Conservation (phyloP, 306 rosid species). For the Dicorynia guianensis region DNA sequence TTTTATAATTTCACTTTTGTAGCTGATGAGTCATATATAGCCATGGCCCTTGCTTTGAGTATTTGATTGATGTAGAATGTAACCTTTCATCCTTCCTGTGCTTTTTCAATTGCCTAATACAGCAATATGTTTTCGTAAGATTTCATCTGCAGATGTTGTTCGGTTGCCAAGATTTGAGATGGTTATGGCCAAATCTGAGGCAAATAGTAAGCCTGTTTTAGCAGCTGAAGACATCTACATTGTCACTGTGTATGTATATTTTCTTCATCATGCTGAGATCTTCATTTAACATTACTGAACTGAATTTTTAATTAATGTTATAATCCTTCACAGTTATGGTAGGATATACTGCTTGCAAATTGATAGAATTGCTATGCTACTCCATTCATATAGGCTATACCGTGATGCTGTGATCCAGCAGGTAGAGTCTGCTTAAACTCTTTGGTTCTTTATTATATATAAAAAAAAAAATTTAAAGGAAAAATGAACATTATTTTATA, state of each 20-base stretch:
- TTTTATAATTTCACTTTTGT: no score
- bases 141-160: conserved; percentile 91
- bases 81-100: conserved; percentile 29
- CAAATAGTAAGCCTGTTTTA: conserved; percentile 84
- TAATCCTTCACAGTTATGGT: conserved; percentile 75
- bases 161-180: conserved; percentile 96
- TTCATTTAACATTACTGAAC: conserved; percentile 30
- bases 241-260: conserved; percentile 77
- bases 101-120: conserved; percentile 46
- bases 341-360: conserved; percentile 98
- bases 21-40: no score
- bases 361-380: conserved; percentile 96
- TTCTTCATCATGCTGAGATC: conserved; percentile 22
- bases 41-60: conserved; percentile 28
- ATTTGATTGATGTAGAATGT: conserved; percentile 18
- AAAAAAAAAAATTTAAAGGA: no score
- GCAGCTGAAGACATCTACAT: conserved; percentile 89
- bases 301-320: conserved; percentile 17
- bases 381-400: conserved; percentile 87
- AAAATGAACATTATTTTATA: not conserved
- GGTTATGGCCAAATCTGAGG: conserved; percentile 96
- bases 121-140: conserved; percentile 57
- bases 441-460: conserved; percentile 10
- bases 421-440: conserved; percentile 57
- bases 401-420: conserved; percentile 98